Evolutionary conservation across 2,329 filamentous ascomycete genomes (phyloP).

Genomic region (Chrysosphaeria jannelii): DNA sequence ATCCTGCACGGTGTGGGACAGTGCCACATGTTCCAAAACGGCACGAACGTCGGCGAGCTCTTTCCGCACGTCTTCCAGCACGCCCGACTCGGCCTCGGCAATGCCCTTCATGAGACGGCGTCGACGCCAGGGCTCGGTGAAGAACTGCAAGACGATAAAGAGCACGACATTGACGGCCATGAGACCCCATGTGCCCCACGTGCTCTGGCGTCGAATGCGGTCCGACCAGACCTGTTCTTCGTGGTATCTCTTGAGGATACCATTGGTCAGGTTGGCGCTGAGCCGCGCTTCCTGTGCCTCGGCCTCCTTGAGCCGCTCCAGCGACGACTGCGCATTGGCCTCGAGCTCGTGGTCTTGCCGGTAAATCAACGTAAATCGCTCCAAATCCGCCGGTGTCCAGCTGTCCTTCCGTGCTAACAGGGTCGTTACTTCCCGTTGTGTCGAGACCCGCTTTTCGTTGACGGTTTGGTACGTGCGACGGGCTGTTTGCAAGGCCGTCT

Average conservation of each 20-base stretch:
- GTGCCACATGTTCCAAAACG: slow-evolving; percentile 6
- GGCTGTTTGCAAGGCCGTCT: slow-evolving; percentile 34
- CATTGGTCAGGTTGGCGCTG: slow-evolving; percentile 42
- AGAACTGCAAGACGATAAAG: slow-evolving; percentile 60
- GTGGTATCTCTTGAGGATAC: slow-evolving; percentile 76
- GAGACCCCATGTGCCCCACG: slow-evolving; percentile 92
- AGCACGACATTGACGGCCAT: slow-evolving; percentile 92
- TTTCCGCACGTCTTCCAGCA: slow-evolving; percentile 16
- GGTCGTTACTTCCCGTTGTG: slow-evolving; percentile 85
- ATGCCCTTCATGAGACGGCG: slow-evolving; percentile 54
- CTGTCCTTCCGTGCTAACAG: slow-evolving; percentile 80
- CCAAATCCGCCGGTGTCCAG: slow-evolving; percentile 65
- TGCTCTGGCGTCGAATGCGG: slow-evolving; percentile 82
- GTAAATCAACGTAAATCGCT: slow-evolving; percentile 82
- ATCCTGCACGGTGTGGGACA: not conserved
- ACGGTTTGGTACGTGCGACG: slow-evolving; percentile 58
- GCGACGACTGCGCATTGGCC: slow-evolving; percentile 43
- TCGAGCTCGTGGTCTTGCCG: slow-evolving; percentile 82
- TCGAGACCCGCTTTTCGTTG: slow-evolving; percentile 53
- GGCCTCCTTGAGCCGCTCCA: slow-evolving; percentile 39
- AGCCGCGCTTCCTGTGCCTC: slow-evolving; percentile 59
- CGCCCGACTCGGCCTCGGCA: slow-evolving; percentile 41
- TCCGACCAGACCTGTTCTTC: slow-evolving; percentile 99
- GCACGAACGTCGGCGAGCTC: slow-evolving; percentile 11
- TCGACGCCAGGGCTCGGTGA: slow-evolving; percentile 80